A percentile compares a stretch with the other conserved stretches of the same genome.
phyloP scores from a whole-genome alignment of 2,329 filamentous ascomycete genomes.

The Nemania sp. region DNA sequence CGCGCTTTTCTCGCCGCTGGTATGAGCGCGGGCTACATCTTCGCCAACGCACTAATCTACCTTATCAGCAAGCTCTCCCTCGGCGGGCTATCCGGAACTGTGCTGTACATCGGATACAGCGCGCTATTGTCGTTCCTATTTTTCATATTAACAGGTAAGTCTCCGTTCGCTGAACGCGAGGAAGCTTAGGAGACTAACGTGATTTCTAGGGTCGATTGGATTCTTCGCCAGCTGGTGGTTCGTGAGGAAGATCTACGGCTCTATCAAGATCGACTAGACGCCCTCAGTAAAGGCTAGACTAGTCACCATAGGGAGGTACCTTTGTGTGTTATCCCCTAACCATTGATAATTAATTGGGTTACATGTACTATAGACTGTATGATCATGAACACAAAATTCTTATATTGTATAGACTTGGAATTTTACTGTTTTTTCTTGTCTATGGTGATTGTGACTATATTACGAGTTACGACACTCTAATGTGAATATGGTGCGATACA shows the following conservation, averaged over 20 bases:
- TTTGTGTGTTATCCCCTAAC: conserved; percentile 4
- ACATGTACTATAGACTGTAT: conserved; percentile 42
- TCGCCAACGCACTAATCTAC: conserved; percentile 90
- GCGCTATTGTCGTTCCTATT: conserved; percentile 89
- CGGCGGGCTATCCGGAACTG: conserved; percentile 83
- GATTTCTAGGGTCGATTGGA: conserved; percentile 82
- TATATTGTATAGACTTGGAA: conserved; percentile 15
- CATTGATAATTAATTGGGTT: conserved; percentile 31
- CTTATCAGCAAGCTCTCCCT: conserved; percentile 90
- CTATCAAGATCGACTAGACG: conserved; percentile 93
- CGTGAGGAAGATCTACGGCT: conserved; percentile 91
- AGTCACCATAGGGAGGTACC: not conserved
- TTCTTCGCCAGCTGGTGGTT: conserved; percentile 97
- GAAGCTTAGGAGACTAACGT: conserved; percentile 28
- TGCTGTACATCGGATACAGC: conserved; percentile 95
- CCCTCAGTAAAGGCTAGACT: not conserved
- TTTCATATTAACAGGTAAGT: conserved; percentile 91
- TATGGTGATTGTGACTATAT: not conserved
- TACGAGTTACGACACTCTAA: not conserved
- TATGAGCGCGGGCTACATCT: conserved; percentile 91
- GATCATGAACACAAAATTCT: conserved; percentile 29
- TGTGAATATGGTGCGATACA: not conserved
- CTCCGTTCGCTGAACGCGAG: not conserved
- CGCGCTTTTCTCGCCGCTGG: conserved; percentile 91
- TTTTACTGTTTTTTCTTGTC: not conserved